These are phyloP conservation scores for Aegle marmelos DNA, from an alignment of 345 rosid genomes.

Conservation along the genomic window DNA sequence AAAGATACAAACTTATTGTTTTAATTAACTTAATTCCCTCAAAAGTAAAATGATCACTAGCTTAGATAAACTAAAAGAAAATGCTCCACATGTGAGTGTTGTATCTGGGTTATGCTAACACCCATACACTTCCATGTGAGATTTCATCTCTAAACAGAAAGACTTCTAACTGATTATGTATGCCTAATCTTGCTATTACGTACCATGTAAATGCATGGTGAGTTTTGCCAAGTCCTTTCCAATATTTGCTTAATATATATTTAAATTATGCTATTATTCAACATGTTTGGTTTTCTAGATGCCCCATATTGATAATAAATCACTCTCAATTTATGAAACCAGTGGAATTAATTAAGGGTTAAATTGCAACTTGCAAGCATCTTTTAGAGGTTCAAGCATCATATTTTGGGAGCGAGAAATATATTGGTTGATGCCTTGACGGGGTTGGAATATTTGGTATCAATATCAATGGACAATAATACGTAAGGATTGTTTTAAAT, in stretches of 20 bases:
- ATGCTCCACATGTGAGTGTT: no score
- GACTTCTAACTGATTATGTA: background rate
- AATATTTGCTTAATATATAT: background rate
- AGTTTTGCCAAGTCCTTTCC: background rate
- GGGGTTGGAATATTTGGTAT: no score
- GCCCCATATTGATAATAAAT: background rate
- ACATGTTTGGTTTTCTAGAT: background rate
- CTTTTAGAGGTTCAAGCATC: constrained; percentile 4
- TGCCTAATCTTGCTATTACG: background rate
- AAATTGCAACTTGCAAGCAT: background rate
- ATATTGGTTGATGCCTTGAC: background rate
- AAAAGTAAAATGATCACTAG: no score
- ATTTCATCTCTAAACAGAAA: background rate
- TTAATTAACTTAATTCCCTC: no score
- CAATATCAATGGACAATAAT: background rate
- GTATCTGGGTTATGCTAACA: no score
- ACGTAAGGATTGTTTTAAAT: background rate
- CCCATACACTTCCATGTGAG: no score
- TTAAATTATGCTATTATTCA: background rate
- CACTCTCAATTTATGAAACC: background rate
- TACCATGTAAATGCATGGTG: background rate
- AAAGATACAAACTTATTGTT: no score
- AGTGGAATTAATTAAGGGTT: background rate
- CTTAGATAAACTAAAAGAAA: no score
- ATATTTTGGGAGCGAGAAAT: background rate